phyloP scores from a whole-genome alignment of 208 protist genomes.

The Borovskyia barvae region DNA sequence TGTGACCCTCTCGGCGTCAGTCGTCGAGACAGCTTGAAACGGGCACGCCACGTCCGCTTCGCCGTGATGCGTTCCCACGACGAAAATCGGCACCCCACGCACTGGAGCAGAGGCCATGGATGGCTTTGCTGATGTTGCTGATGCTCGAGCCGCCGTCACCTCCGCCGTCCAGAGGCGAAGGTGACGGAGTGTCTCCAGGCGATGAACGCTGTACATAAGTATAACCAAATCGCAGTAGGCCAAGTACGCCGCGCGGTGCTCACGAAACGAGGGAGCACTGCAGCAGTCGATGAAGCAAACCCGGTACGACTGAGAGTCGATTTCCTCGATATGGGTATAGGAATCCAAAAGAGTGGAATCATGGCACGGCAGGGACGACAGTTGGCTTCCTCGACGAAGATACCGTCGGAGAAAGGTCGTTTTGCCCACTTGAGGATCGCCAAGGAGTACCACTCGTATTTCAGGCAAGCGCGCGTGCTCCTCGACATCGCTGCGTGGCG shows the following conservation, averaged over 20 bases:
- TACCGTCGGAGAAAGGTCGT: constrained; percentile 56
- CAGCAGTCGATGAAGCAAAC: constrained; percentile 60
- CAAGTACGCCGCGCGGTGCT: constrained; percentile 58
- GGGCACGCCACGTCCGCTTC: constrained; percentile 20
- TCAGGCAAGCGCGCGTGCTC: constrained; percentile 8
- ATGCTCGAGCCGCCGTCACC: constrained; percentile 27
- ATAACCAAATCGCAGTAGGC: constrained; percentile 46
- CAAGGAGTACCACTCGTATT: constrained; percentile 41
- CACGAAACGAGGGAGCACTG: constrained; percentile 34
- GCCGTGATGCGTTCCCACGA: constrained; percentile 51
- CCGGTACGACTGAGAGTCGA: constrained; percentile 33
- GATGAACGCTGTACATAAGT: constrained; percentile 62
- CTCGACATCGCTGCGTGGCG: constrained; percentile 1
- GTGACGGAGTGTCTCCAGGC: constrained; percentile 33
- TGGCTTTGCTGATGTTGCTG: constrained; percentile 6
- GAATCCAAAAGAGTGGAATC: constrained; percentile 56
- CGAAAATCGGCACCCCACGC: constrained; percentile 40
- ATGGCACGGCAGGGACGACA: constrained; percentile 18
- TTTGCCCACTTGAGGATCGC: constrained; percentile 49
- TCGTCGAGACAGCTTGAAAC: neutral
- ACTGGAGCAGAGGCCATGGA: constrained; percentile 16
- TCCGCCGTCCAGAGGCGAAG: constrained; percentile 34
- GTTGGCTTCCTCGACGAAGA: constrained; percentile 21
- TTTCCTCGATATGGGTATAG: constrained; percentile 25
- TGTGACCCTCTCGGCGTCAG: constrained; percentile 16